These are phyloP conservation scores for Cerioporus squamosus DNA, from an alignment of 1,284 basidiomycete species.

Conservation along the genomic window DNA sequence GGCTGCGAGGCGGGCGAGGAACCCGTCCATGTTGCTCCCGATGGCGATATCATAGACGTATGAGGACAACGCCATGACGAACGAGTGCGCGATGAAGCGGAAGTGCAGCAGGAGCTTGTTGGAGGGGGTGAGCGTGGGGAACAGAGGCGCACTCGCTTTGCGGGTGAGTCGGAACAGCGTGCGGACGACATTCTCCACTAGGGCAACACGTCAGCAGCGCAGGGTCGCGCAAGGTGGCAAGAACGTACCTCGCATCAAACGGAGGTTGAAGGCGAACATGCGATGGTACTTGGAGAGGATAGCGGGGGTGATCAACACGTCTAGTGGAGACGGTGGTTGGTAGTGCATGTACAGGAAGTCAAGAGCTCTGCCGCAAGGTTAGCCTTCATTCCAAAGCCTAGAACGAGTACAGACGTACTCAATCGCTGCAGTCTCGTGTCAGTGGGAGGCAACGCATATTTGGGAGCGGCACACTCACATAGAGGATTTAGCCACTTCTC, in stretches of 20 bases:
- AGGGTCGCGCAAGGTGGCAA: background rate
- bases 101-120: slow-evolving; percentile 65
- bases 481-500: slow-evolving; percentile 81
- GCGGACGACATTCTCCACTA: slow-evolving; percentile 75
- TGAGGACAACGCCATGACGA: slow-evolving; percentile 64
- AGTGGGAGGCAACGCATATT: too few relatives aligned
- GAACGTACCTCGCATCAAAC: slow-evolving; percentile 71
- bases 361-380: slow-evolving; percentile 58
- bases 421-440: slow-evolving; percentile 46
- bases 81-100: slow-evolving; percentile 73
- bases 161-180: slow-evolving; percentile 69
- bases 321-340: slow-evolving; percentile 74
- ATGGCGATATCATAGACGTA: slow-evolving; percentile 83
- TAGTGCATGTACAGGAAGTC: slow-evolving; percentile 91
- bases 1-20: slow-evolving; percentile 45
- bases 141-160: slow-evolving; percentile 48
- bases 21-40: slow-evolving; percentile 71
- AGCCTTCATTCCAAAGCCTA: slow-evolving; percentile 1
- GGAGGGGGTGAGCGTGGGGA: slow-evolving; percentile 58
- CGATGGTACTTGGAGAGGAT: slow-evolving; percentile 85
- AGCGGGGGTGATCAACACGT: slow-evolving; percentile 68
- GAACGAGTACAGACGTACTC: slow-evolving; percentile 49
- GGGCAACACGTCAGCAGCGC: slow-evolving; percentile 3
- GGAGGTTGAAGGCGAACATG: slow-evolving; percentile 78
- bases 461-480: slow-evolving; percentile 48